Conservation (phyloP, 768 basidiomycete genomes). For the Collybia nuda region DNA sequence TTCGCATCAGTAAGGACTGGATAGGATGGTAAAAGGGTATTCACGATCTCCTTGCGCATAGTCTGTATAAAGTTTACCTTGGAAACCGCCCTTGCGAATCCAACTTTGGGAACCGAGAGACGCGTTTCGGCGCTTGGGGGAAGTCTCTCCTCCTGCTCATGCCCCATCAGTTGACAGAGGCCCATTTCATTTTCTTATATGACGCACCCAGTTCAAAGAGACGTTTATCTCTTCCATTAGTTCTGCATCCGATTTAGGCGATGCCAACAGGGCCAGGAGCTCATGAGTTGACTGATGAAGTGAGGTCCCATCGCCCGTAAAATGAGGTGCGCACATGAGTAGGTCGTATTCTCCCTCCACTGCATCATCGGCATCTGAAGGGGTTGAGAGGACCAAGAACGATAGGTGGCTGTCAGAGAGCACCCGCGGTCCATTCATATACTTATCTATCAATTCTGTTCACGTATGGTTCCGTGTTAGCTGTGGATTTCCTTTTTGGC, state of each 20-base stretch:
- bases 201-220: conserved; percentile 15
- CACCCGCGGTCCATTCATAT: conserved; percentile 62
- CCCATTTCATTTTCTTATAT: too few relatives aligned
- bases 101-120: conserved; percentile 14
- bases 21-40: conserved; percentile 4
- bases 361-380: conserved; percentile 3
- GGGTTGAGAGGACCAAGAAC: conserved; percentile 36
- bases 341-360: conserved; percentile 31
- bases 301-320: conserved; percentile 68
- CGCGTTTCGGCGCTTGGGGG: conserved; percentile 27
- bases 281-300: conserved; percentile 67
- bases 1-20: neutral
- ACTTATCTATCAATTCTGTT: conserved; percentile 46
- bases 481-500: conserved; percentile 4
- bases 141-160: conserved; percentile 9
- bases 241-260: conserved; percentile 18
- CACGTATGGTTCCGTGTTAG: neutral
- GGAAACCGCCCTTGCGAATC: conserved; percentile 34
- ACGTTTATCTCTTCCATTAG: conserved; percentile 14
- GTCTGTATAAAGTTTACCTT: conserved; percentile 47
- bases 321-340: conserved; percentile 63
- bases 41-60: conserved; percentile 45
- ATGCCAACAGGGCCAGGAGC: conserved; percentile 44
- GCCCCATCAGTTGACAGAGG: neutral
- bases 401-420: conserved; percentile 53